Percentiles rank a stretch among this genome's conserved stretches.
These are phyloP conservation scores for Stephanodiscus minutulus DNA, from an alignment of 108 stramenopile species.

Conservation along the genomic window DNA sequence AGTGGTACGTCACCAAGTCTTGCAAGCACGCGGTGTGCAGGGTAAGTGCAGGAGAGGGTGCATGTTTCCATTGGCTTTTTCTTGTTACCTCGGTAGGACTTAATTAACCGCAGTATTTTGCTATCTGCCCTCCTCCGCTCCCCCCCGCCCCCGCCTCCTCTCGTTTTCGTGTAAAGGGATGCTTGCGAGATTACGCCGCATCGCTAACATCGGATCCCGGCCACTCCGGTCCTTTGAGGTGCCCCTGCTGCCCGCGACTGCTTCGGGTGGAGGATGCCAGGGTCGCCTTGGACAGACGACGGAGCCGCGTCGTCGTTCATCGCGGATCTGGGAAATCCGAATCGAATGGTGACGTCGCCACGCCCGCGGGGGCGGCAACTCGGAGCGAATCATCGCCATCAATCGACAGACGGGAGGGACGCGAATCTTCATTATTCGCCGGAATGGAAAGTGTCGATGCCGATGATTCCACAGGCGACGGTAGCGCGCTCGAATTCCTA, in stretches of 20 bases:
- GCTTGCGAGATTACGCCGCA: conserved; percentile 58
- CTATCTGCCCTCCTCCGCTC: too few species aligned
- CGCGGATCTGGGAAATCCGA: not conserved
- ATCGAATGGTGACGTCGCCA: not conserved
- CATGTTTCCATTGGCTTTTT: not conserved
- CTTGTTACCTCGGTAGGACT: too few species aligned
- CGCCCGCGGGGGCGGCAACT: not conserved
- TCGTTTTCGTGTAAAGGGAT: conserved; percentile 25
- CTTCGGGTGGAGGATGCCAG: conserved; percentile 62
- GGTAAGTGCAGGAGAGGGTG: not conserved
- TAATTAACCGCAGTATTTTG: too few species aligned
- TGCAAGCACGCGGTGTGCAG: conserved; percentile 68
- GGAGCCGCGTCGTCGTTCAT: conserved; percentile 4
- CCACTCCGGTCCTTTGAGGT: conserved; percentile 69
- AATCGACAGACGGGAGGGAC: not conserved
- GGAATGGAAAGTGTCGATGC: conserved; percentile 21
- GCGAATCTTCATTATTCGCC: conserved; percentile 1
- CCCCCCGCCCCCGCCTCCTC: not conserved
- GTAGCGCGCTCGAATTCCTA: conserved; percentile 29
- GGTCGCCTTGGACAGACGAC: conserved; percentile 42
- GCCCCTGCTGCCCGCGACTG: conserved; percentile 62
- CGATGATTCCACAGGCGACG: too few species aligned
- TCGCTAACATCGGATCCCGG: conserved; percentile 54
- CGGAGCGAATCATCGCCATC: not conserved
- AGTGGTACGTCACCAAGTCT: conserved; percentile 62